Base-by-base conservation (phyloP, 495 filamentous ascomycete genomes). In the Trichoderma reesei region DNA sequence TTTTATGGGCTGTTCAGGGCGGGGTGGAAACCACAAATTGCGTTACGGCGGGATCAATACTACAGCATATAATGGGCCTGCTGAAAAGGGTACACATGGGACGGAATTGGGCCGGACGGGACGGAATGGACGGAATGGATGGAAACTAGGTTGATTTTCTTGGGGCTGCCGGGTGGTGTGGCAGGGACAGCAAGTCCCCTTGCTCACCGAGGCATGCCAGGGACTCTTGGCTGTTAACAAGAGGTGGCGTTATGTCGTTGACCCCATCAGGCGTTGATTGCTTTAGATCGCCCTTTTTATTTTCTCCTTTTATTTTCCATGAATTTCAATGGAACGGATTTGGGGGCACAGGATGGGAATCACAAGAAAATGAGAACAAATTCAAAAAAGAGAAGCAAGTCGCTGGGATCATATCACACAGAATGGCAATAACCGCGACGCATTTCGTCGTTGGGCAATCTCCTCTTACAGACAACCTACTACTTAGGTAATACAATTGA, bases 181-280 rank as follows among this genome's bases (percentile, higher is more conserved):
- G 26, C 10, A 5, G 31, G 51, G 9, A 16, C 14, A 6, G 26
- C 46, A 18, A 54, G 18, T 31, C n/a, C 20, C 46, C 26, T 26
- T 54, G 46, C 46, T 34, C 51, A 34, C 16, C 31, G 16, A 14
- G 11, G 51, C 51, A 56, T 56, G 20, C 51, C 51, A 11, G 51
- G 51, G 51, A 56, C 51, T 56, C 9, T 56, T 16, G 51, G 51
- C 51, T 56, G 42, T 56, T 56, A 26, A 56, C 51, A 56, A 56
- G 3, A 34, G 51, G 51, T 56, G 51, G 51, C 51, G 51, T 56
- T 56, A 5, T 14, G 11, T 26, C 26, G 34, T 33, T 33, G 10
- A 26, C 33, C 51, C 51, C 51, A 56, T 56, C 51, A 36, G 51
- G 51, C 51, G 37, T 46, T 34, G 41, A 42, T 62, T 59, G n/a